Evolutionary conservation across 352 stramenopile species (phyloP).

Genomic region (Pythium aphanidermatum): DNA sequence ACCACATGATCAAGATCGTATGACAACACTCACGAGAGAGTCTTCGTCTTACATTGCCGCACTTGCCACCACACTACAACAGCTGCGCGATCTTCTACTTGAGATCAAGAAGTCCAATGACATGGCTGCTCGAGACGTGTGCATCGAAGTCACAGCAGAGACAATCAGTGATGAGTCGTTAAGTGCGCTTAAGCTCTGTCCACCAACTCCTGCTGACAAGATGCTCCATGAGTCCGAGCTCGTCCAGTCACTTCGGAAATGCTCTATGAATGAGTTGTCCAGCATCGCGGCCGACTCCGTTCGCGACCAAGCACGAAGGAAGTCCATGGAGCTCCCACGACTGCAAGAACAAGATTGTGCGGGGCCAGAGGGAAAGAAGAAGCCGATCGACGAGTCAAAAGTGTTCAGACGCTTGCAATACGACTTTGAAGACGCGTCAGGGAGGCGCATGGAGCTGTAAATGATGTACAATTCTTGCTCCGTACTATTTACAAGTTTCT

Average conservation of each 20-base stretch:
- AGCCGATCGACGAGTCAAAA: conserved; percentile 1
- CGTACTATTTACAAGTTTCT: conserved; percentile 14
- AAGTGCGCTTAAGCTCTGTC: conserved; percentile 25
- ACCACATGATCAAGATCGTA: conserved; percentile 5
- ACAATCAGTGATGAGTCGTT: conserved; percentile 11
- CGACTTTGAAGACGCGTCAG: conserved; percentile 17
- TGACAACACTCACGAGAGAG: conserved; percentile 14
- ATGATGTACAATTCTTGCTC: too few relatives aligned
- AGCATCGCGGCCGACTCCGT: conserved; percentile 26
- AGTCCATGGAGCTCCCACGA: conserved; percentile 12
- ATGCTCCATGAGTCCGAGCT: conserved; percentile 36
- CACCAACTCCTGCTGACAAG: conserved; percentile 31
- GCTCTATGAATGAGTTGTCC: conserved; percentile 39
- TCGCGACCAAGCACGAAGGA: conserved; percentile 21
- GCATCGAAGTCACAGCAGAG: conserved; percentile 27
- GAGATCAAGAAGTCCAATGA: conserved; percentile 36
- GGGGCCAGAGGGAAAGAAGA: not conserved
- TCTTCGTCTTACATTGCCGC: conserved; percentile 22
- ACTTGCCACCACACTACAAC: conserved; percentile 29
- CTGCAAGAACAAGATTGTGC: conserved; percentile 5
- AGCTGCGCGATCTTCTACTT: conserved; percentile 24
- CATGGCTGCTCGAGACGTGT: conserved; percentile 20
- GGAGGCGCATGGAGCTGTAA: conserved; percentile 14
- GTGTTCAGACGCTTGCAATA: conserved; percentile 19
- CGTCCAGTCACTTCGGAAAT: conserved; percentile 42